phyloP scores from a whole-genome alignment of 2,329 filamentous ascomycete genomes.

The Trichoderma lentiforme region DNA sequence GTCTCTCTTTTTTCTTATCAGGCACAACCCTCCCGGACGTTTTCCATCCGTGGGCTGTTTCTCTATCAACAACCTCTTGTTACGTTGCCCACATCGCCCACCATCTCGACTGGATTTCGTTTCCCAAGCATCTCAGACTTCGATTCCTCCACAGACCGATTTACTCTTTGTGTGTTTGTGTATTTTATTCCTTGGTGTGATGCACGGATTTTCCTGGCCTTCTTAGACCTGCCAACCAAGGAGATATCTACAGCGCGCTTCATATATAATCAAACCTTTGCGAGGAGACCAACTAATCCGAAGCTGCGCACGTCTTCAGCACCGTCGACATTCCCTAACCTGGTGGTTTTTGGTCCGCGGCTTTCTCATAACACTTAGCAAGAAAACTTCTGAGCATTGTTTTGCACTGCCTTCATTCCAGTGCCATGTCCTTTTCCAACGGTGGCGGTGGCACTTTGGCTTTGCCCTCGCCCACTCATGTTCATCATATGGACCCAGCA shows the following conservation, averaged over 20 bases:
- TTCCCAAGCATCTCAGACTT: slow-evolving; percentile 1
- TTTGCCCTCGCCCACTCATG: slow-evolving; percentile 79
- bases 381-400: not conserved
- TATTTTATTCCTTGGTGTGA: slow-evolving; percentile 6
- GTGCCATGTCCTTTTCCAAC: slow-evolving; percentile 56
- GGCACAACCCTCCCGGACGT: slow-evolving; percentile 11
- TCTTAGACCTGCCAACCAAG: slow-evolving; percentile 3
- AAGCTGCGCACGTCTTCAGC: not conserved
- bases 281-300: slow-evolving; percentile 7
- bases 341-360: slow-evolving; percentile 24
- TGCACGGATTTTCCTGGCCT: slow-evolving; percentile 9
- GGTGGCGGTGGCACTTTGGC: slow-evolving; percentile 73
- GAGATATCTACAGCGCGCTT: slow-evolving; percentile 10
- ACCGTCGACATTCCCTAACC: slow-evolving; percentile 27
- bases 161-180: not conserved
- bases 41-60: not conserved
- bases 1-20: slow-evolving; percentile 8
- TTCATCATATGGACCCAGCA: slow-evolving; percentile 77
- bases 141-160: not conserved
- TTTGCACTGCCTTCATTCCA: slow-evolving; percentile 29
- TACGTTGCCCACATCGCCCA: not conserved
- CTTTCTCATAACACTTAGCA: slow-evolving; percentile 21
- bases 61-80: not conserved
- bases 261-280: slow-evolving; percentile 3
- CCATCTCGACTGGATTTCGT: slow-evolving; percentile 1